Percentiles rank a stretch among this genome's conserved stretches.
phyloP scores from a whole-genome alignment of 768 basidiomycete genomes.

The Clavaria fumosa region DNA sequence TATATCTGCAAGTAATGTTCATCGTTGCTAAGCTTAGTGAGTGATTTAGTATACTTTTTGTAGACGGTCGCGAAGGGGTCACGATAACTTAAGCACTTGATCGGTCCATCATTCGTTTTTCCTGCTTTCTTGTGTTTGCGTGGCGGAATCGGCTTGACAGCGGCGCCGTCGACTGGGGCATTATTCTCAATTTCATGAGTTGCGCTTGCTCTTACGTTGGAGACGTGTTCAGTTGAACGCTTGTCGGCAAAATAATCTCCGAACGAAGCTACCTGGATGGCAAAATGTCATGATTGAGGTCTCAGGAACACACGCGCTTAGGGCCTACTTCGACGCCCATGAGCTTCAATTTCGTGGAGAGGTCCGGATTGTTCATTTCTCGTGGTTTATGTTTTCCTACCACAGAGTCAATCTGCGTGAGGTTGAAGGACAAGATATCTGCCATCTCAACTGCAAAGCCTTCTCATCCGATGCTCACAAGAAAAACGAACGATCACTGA shows the following conservation, averaged over 20 bases:
- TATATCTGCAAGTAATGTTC: constrained; percentile 25
- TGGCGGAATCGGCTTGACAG: constrained; percentile 11
- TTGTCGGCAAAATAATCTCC: constrained; percentile 61
- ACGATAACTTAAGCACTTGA: constrained; percentile 49
- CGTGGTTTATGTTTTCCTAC: constrained; percentile 14
- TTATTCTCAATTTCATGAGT: neutral
- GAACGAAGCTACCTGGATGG: constrained; percentile 51
- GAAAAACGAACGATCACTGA: constrained; percentile 10
- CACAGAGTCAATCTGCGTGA: constrained; percentile 32
- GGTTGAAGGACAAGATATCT: constrained; percentile 57
- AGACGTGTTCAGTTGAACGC: constrained; percentile 4
- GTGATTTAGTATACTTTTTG: constrained; percentile 31
- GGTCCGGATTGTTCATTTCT: constrained; percentile 41
- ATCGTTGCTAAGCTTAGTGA: neutral
- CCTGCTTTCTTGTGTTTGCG: constrained; percentile 5
- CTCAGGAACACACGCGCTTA: neutral
- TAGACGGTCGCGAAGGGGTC: constrained; percentile 61
- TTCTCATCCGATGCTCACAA: neutral
- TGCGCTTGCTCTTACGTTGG: neutral
- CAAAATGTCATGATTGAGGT: neutral
- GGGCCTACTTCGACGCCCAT: constrained; percentile 19
- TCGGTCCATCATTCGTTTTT: constrained; percentile 19
- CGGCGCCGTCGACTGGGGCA: neutral
- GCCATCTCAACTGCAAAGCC: constrained; percentile 46
- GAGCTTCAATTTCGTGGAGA: constrained; percentile 54